A percentile compares a stretch with the other conserved stretches of the same genome.
Conservation (phyloP, 305 asterid species). For the Plantago rigida region DNA sequence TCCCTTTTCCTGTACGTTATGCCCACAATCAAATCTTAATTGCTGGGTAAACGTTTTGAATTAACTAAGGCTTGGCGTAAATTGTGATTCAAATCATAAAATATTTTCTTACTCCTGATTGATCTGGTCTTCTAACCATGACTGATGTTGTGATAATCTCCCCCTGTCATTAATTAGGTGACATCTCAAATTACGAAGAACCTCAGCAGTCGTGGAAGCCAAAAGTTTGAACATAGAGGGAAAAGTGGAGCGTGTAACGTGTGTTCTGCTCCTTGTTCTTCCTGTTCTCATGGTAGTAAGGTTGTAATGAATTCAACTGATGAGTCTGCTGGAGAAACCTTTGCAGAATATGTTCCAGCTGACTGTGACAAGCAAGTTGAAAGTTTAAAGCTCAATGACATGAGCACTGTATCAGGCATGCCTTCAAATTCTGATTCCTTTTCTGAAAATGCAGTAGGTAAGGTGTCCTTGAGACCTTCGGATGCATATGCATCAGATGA, state of each 20-base stretch:
- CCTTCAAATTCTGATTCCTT: slow-evolving; percentile 45
- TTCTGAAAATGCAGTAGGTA: slow-evolving; percentile 44
- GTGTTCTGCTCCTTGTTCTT: slow-evolving; percentile 62
- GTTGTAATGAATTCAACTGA: slow-evolving; percentile 48
- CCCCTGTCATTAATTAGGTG: slow-evolving; percentile 37
- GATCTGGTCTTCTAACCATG: neutral
- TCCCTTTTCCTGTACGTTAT: slow-evolving; percentile 7
- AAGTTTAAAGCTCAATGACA: slow-evolving; percentile 38
- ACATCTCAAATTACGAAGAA: slow-evolving; percentile 34
- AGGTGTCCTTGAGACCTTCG: slow-evolving; percentile 43
- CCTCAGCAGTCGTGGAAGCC: slow-evolving; percentile 30
- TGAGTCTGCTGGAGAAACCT: slow-evolving; percentile 55
- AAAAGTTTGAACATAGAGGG: slow-evolving; percentile 30
- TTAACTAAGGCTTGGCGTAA: neutral
- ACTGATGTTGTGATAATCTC: neutral
- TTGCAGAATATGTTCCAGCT: slow-evolving; percentile 36
- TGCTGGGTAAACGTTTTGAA: neutral
- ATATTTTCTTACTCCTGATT: slow-evolving; percentile 11
- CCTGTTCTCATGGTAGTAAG: slow-evolving; percentile 54
- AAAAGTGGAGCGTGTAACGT: slow-evolving; percentile 54
- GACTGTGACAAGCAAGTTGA: slow-evolving; percentile 31
- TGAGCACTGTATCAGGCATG: slow-evolving; percentile 39
- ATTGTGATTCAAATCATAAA: neutral
- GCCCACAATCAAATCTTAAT: neutral
- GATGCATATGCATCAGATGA: slow-evolving; percentile 47